Evolutionary conservation across 1,284 basidiomycete species (phyloP), one percentile per base, ranked within the genome.

Genomic region (Leccinum griseonigrum): DNA sequence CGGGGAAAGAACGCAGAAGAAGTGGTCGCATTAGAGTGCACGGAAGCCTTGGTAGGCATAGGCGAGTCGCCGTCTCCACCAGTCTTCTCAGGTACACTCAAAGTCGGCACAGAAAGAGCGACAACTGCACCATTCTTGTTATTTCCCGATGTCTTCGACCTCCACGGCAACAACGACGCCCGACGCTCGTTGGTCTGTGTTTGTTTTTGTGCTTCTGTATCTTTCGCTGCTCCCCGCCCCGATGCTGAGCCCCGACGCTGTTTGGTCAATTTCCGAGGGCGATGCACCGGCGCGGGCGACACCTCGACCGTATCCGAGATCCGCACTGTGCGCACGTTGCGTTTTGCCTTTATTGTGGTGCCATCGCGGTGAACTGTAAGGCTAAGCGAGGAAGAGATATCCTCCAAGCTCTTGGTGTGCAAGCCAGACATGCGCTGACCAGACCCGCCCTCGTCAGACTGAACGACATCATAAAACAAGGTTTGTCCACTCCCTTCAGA

Each of bases 401-500:
- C 60, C 29, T 70, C 71, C 18, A 73, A 68, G 22, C 69, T 73
- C n/a, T 71, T 63, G 0, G 71, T 74, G 34, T 48, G 67, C 34
- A 55, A 7, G 14, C 48, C 53, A 6, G 70, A 36, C 11, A 53
- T 32, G 29, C 28, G 40, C 11, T 6, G 52, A 29, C 43, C 50
- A 22, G 14, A 9, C 2, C 9, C 53, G 10, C 50, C 56, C 5
- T 8, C 67, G 4, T 61, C 68, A 2, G 60, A 34, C 7, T 72
- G 62, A 34, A 51, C 58, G 16, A 66, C 14, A 18, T 72, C 70
- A 22, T 64, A 72, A 56, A 73, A 72, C 22, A 70, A 57, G 2
- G 70, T 75, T 31, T 71, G 65, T 0, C 72, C 71, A 13, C 70
- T 71, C 14, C 63, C 56, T 36, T 69, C 63, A n/a, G 74, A 74